These are phyloP conservation scores for Xylariomycetidae sp. DNA, from an alignment of 2,329 filamentous ascomycete genomes.

Conservation along the genomic window DNA sequence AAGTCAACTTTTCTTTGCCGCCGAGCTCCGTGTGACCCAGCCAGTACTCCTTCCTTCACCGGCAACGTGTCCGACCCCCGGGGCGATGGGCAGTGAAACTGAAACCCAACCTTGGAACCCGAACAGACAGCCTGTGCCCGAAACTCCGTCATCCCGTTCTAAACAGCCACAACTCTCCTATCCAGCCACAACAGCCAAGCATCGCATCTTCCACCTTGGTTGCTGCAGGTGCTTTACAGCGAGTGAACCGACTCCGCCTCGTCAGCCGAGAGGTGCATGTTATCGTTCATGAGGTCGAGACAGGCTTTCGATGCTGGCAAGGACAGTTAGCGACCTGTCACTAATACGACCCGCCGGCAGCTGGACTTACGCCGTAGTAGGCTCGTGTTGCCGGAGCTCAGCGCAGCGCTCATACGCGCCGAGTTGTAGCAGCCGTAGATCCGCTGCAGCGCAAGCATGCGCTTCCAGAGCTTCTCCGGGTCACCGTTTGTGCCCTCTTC, in stretches of 20 bases:
- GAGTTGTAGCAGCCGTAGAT: constrained; percentile 44
- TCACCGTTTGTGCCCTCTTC: constrained; percentile 32
- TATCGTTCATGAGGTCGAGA: constrained; percentile 26
- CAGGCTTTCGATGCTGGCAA: constrained; percentile 26
- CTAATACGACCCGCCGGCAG: neutral
- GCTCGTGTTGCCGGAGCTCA: constrained; percentile 34
- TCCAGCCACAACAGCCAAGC: too few relatives aligned
- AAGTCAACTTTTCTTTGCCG: too few relatives aligned
- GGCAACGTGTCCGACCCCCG: too few relatives aligned
- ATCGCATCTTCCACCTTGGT: too few relatives aligned
- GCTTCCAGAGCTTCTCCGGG: constrained; percentile 38
- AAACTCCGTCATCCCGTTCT: too few relatives aligned
- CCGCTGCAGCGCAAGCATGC: constrained; percentile 43
- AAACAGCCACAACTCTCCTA: too few relatives aligned
- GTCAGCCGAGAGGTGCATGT: constrained; percentile 24
- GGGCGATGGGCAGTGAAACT: too few relatives aligned
- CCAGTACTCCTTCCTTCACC: too few relatives aligned
- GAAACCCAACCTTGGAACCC: too few relatives aligned
- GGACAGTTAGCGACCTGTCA: constrained; percentile 4
- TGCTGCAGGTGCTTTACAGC: too few relatives aligned
- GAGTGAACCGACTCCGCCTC: constrained; percentile 17
- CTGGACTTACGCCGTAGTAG: constrained; percentile 38
- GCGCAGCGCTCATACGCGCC: constrained; percentile 40
- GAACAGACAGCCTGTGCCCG: too few relatives aligned
- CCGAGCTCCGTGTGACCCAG: too few relatives aligned